Conservation (phyloP, 2,329 filamentous ascomycete species). For the Grosmannia clavigera region DNA sequence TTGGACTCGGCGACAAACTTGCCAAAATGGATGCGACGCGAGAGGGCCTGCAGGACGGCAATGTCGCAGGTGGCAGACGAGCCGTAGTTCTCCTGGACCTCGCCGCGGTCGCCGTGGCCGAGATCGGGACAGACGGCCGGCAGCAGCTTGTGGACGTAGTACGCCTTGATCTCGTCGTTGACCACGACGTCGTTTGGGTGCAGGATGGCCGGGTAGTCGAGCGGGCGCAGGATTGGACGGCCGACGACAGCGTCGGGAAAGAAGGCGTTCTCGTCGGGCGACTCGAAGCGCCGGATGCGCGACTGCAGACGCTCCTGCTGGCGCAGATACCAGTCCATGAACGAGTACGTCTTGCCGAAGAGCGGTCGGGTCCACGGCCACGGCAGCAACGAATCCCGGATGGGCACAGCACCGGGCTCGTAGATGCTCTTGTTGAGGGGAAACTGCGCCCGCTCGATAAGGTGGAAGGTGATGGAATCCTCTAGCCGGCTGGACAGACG, state of each 20-base stretch:
- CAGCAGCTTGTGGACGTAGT: slow-evolving; percentile 74
- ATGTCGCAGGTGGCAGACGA: slow-evolving; percentile 88
- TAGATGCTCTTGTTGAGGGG: slow-evolving; percentile 87
- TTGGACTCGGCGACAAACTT: slow-evolving; percentile 98
- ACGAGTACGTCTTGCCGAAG: slow-evolving; percentile 46
- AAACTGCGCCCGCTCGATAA: slow-evolving; percentile 97
- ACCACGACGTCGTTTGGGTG: slow-evolving; percentile 84
- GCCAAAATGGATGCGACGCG: slow-evolving; percentile 87
- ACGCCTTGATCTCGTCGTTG: slow-evolving; percentile 73
- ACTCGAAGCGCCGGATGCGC: slow-evolving; percentile 85
- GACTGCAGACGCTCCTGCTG: slow-evolving; percentile 89
- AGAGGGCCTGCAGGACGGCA: slow-evolving; percentile 76
- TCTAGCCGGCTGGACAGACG: slow-evolving; percentile 64
- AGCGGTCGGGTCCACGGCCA: not conserved
- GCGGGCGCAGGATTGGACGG: slow-evolving; percentile 66
- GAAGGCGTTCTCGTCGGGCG: slow-evolving; percentile 95
- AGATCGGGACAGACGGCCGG: slow-evolving; percentile 72
- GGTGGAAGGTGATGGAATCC: slow-evolving; percentile 92
- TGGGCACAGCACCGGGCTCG: slow-evolving; percentile 60
- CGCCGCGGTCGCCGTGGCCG: slow-evolving; percentile 66
- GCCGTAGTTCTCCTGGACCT: slow-evolving; percentile 89
- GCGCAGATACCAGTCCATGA: slow-evolving; percentile 87
- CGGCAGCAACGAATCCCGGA: slow-evolving; percentile 40
- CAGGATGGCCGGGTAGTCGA: slow-evolving; percentile 80
- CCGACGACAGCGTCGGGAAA: slow-evolving; percentile 70